These are phyloP conservation scores for Kwoniella mangroviensis DNA, from an alignment of 768 basidiomycete species.

Conservation along the genomic window DNA sequence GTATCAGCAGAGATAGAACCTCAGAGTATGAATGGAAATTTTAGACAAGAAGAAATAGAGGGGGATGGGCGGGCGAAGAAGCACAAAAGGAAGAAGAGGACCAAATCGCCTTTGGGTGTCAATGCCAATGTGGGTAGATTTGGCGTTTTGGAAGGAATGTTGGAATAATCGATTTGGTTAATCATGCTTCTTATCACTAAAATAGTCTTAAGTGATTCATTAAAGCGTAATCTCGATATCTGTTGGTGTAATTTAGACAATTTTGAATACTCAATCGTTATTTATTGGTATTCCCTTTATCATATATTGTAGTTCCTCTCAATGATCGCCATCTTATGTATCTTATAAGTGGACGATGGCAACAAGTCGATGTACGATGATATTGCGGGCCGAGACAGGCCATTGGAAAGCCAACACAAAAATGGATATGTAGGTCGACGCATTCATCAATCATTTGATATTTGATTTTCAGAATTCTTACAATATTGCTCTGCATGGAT, in stretches of 20 bases:
- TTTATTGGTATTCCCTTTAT: not conserved
- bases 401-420: too few species aligned
- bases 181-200: not conserved
- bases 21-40: not conserved
- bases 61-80: conserved; percentile 4
- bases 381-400: too few species aligned
- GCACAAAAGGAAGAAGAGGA: conserved; percentile 9
- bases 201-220: too few species aligned
- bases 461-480: too few species aligned
- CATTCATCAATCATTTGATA: too few species aligned
- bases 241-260: not conserved
- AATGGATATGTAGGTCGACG: too few species aligned
- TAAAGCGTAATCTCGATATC: too few species aligned
- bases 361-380: too few species aligned
- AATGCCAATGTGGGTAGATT: conserved; percentile 6
- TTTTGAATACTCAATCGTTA: not conserved
- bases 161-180: not conserved
- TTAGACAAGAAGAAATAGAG: not conserved
- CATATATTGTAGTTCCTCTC: too few species aligned
- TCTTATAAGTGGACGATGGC: too few species aligned
- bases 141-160: conserved; percentile 17
- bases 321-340: too few species aligned
- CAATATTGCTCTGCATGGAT: too few species aligned
- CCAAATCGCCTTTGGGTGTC: not conserved
- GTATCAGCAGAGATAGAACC: not conserved